A percentile compares a stretch with the other conserved stretches of the same genome.
Evolutionary conservation across 2,329 filamentous ascomycete species (phyloP).

Genomic region (Tympanopsis confertula): DNA sequence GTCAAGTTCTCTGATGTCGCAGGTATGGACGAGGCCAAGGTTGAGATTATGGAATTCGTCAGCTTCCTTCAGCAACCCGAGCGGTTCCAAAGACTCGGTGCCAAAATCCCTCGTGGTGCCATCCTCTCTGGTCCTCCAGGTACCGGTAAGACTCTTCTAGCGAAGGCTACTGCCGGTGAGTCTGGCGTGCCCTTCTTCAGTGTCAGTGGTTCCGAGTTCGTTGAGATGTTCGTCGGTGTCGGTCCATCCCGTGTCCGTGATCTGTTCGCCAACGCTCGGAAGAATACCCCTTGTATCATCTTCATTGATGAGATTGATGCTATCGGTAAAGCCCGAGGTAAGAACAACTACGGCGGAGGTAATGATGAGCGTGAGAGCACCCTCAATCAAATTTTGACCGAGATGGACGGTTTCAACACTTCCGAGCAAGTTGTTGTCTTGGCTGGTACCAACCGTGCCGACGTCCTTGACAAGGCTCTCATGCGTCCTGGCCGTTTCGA

Average conservation of each 20-base stretch:
- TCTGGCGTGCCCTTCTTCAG: conserved; percentile 96
- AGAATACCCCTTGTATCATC: conserved; percentile 95
- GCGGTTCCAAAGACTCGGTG: conserved; percentile 83
- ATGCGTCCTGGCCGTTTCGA: conserved; percentile 97
- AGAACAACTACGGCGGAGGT: conserved; percentile 62
- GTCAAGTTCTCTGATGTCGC: conserved; percentile 96
- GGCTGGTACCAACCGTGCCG: conserved; percentile 89
- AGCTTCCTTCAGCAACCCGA: conserved; percentile 90
- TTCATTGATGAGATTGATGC: conserved; percentile 99
- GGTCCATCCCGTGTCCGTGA: conserved; percentile 91
- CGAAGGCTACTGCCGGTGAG: conserved; percentile 94
- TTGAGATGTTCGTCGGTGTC: conserved; percentile 99
- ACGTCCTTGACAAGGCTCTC: conserved; percentile 86
- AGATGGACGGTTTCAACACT: conserved; percentile 99
- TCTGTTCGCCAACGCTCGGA: conserved; percentile 84
- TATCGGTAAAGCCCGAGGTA: conserved; percentile 77
- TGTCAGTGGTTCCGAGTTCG: conserved; percentile 95
- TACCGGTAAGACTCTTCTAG: conserved; percentile 94
- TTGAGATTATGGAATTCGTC: conserved; percentile 98
- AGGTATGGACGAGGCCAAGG: conserved; percentile 95
- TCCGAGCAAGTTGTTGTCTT: conserved; percentile 91
- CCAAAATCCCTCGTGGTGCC: conserved; percentile 93
- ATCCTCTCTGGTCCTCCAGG: conserved; percentile 95
- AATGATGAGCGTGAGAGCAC: conserved; percentile 97
- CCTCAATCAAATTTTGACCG: conserved; percentile 93